Conservation (phyloP, 2,329 filamentous ascomycete genomes). For the Phoma herbarum region DNA sequence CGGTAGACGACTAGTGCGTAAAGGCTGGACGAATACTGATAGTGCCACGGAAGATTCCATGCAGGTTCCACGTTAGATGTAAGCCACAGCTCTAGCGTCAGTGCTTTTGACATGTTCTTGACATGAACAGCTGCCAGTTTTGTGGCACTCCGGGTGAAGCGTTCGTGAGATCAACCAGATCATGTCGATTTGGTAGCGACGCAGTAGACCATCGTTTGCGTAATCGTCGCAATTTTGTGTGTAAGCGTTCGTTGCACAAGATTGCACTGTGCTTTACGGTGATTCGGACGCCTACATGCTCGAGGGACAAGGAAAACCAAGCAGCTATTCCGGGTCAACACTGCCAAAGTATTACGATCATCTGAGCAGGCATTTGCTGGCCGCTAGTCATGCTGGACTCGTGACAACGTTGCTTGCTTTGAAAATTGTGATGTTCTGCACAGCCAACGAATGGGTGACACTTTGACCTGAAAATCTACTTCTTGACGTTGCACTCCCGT, state of each 20-base stretch:
- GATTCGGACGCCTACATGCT: background rate
- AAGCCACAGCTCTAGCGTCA: conserved; percentile 17
- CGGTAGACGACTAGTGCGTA: conserved; percentile 1
- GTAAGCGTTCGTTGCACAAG: background rate
- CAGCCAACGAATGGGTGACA: conserved; percentile 4
- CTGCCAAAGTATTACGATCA: background rate
- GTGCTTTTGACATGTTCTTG: conserved; percentile 14
- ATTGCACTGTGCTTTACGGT: conserved; percentile 1
- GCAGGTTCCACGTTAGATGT: conserved; percentile 20
- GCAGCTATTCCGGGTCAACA: background rate
- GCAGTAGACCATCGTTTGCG: conserved; percentile 1
- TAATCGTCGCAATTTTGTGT: background rate
- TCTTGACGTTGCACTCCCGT: conserved; percentile 10
- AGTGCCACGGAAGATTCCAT: conserved; percentile 15
- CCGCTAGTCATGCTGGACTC: background rate
- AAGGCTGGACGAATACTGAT: background rate
- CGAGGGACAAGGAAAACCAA: background rate
- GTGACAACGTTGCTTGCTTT: background rate
- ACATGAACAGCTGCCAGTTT: conserved; percentile 13
- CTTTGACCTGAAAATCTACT: conserved; percentile 6
- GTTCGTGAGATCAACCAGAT: conserved; percentile 3
- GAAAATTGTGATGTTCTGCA: background rate
- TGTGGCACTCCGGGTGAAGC: conserved; percentile 2
- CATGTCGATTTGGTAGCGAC: conserved; percentile 3
- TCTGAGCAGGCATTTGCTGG: background rate